Percentiles rank a stretch among this genome's conserved stretches.
These are phyloP conservation scores for Backusella mclennaniae DNA, from an alignment of 192 early-diverging fungal genomes.

Conservation along the genomic window DNA sequence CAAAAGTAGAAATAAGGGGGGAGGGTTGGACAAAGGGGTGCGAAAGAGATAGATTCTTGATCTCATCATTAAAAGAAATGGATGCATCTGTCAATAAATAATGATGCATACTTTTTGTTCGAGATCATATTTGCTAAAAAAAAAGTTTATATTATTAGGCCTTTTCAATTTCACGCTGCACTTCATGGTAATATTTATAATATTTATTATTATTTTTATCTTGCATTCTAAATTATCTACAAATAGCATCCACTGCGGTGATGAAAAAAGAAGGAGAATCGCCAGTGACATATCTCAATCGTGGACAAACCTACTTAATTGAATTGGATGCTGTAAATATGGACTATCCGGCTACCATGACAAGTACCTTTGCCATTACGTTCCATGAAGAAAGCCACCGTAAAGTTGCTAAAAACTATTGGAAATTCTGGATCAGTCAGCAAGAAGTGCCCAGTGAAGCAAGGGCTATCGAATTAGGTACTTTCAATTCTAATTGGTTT, in stretches of 20 bases:
- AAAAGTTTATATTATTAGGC: neutral
- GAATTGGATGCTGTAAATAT: neutral
- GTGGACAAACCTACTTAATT: slow-evolving; percentile 46
- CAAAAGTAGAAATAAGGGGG: neutral
- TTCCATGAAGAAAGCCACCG: slow-evolving; percentile 73
- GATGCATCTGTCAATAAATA: neutral
- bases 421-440: slow-evolving; percentile 77
- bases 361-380: slow-evolving; percentile 54
- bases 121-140: slow-evolving; percentile 1
- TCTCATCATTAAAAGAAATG: neutral
- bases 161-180: slow-evolving; percentile 4
- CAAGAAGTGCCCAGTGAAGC: slow-evolving; percentile 56
- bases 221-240: neutral
- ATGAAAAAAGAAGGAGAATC: slow-evolving; percentile 51
- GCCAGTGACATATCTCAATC: slow-evolving; percentile 71
- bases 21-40: neutral
- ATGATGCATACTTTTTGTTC: neutral
- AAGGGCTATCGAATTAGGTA: slow-evolving; percentile 65
- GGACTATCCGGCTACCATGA: neutral
- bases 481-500: neutral
- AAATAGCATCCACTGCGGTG: slow-evolving; percentile 48
- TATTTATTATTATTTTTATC: neutral
- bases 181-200: slow-evolving; percentile 5
- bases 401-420: slow-evolving; percentile 57
- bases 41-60: neutral